Percentiles rank a stretch among this genome's conserved stretches.
Evolutionary conservation across 2,329 filamentous ascomycete genomes (phyloP).

Genomic region (Fusarium bulbicola): DNA sequence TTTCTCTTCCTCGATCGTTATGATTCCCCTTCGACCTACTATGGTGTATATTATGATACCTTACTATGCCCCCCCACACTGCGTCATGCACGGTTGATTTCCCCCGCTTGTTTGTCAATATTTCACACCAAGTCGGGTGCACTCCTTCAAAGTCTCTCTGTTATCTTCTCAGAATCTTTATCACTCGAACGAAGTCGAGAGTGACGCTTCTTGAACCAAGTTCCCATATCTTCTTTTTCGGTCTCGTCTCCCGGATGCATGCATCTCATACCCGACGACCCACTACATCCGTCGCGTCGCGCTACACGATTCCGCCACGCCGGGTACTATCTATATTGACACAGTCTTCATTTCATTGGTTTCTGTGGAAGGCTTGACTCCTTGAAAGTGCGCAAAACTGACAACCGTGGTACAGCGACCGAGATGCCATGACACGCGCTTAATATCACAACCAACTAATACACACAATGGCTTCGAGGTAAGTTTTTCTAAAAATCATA

Average conservation of each 20-base stretch:
- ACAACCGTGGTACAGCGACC: constrained; percentile 25
- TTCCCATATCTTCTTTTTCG: background rate
- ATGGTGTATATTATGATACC: constrained; percentile 17
- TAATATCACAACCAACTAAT: constrained; percentile 38
- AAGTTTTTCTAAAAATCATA: constrained; percentile 32
- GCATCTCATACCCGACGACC: constrained; percentile 40
- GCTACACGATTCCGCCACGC: constrained; percentile 42
- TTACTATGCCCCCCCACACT: constrained; percentile 33
- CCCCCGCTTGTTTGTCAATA: background rate
- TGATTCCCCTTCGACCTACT: background rate
- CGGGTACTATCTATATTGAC: constrained; percentile 33
- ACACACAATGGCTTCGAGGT: constrained; percentile 67
- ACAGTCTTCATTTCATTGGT: constrained; percentile 12
- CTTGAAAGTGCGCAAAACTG: constrained; percentile 10
- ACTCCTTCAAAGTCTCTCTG: background rate
- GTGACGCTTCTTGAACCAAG: constrained; percentile 15
- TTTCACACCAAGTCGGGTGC: constrained; percentile 16
- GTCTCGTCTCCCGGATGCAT: constrained; percentile 36
- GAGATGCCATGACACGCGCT: constrained; percentile 44
- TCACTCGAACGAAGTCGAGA: constrained; percentile 10
- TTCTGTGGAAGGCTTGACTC: constrained; percentile 6
- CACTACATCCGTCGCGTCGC: constrained; percentile 41
- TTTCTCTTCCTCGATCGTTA: constrained; percentile 3
- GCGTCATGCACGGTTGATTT: constrained; percentile 25
- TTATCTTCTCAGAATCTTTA: constrained; percentile 4